Conservation (phyloP, 2,329 filamentous ascomycete species). For the Penicillium fuscoglaucum region DNA sequence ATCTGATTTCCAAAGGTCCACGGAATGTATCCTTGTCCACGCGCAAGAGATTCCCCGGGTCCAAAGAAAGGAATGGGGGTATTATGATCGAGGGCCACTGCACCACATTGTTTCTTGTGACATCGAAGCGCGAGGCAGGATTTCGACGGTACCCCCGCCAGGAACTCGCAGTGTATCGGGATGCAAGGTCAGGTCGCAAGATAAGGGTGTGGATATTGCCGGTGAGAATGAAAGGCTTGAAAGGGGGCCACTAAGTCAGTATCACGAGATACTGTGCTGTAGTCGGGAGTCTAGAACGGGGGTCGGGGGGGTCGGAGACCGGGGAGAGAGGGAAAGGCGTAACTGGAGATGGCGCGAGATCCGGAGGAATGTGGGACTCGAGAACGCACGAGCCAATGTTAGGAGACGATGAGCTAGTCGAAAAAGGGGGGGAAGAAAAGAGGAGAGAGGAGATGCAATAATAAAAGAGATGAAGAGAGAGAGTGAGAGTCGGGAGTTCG, state of each 20-base stretch:
- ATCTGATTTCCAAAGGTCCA: slow-evolving; percentile 20
- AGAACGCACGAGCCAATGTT: slow-evolving; percentile 16
- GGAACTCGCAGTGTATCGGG: slow-evolving; percentile 1
- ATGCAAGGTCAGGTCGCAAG: neutral
- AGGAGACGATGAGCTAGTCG: slow-evolving; percentile 52
- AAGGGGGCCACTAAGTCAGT: neutral
- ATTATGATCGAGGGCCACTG: slow-evolving; percentile 22
- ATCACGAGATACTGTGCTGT: slow-evolving; percentile 5
- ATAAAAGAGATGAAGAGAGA: slow-evolving; percentile 36
- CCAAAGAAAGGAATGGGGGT: slow-evolving; percentile 16
- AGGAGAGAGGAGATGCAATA: slow-evolving; percentile 16
- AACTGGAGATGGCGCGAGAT: slow-evolving; percentile 5
- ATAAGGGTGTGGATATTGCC: slow-evolving; percentile 19
- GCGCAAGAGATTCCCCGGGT: slow-evolving; percentile 14
- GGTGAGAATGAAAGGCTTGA: neutral
- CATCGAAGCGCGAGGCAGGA: slow-evolving; percentile 15
- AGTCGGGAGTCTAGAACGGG: slow-evolving; percentile 9
- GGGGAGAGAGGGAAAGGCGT: neutral
- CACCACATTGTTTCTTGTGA: slow-evolving; percentile 27
- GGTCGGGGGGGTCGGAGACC: neutral
- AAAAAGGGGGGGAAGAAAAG: neutral
- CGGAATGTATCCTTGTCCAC: slow-evolving; percentile 18
- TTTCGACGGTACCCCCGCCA: slow-evolving; percentile 8
- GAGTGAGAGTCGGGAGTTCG: slow-evolving; percentile 15
- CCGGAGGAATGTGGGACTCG: slow-evolving; percentile 21